A percentile compares a stretch with the other conserved stretches of the same genome.
These are phyloP conservation scores for Ramichloridium luteum DNA, from an alignment of 2,329 filamentous ascomycete genomes.

Conservation along the genomic window DNA sequence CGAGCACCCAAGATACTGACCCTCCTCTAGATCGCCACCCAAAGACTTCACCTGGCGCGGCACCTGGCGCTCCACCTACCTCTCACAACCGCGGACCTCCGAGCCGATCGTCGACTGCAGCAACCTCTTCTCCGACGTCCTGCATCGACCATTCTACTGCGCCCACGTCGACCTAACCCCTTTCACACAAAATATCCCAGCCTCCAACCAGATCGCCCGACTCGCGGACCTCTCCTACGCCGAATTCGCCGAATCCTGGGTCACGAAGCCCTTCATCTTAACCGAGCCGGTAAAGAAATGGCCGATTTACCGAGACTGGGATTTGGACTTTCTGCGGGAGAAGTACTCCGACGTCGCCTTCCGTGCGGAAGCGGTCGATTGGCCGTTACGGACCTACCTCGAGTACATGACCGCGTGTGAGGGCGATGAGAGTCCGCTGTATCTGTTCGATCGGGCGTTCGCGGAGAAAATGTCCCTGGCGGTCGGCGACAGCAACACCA, in stretches of 20 bases:
- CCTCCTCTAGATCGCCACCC: constrained; percentile 30
- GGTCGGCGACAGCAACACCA: constrained; percentile 30
- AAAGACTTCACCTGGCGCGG: constrained; percentile 56
- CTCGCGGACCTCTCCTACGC: constrained; percentile 55
- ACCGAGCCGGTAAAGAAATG: constrained; percentile 70
- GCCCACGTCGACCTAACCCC: constrained; percentile 57
- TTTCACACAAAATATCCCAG: constrained; percentile 60
- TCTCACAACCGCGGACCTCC: constrained; percentile 44
- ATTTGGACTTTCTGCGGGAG: constrained; percentile 51
- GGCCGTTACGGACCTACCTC: constrained; percentile 69
- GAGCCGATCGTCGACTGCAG: constrained; percentile 56
- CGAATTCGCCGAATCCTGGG: constrained; percentile 67
- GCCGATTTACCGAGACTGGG: constrained; percentile 68
- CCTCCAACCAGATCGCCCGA: constrained; percentile 58
- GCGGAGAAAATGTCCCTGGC: constrained; percentile 70
- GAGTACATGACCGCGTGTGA: constrained; percentile 66
- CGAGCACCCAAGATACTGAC: constrained; percentile 15
- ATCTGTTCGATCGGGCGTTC: constrained; percentile 81
- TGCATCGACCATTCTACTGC: constrained; percentile 85
- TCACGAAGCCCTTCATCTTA: constrained; percentile 72
- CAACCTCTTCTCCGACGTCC: constrained; percentile 75
- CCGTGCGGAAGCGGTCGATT: constrained; percentile 86
- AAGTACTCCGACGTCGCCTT: constrained; percentile 58
- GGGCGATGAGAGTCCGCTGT: constrained; percentile 74
- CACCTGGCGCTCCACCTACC: constrained; percentile 70